Evolutionary conservation across 2,329 filamentous ascomycete species (phyloP).

Genomic region (Beauveria sp.): DNA sequence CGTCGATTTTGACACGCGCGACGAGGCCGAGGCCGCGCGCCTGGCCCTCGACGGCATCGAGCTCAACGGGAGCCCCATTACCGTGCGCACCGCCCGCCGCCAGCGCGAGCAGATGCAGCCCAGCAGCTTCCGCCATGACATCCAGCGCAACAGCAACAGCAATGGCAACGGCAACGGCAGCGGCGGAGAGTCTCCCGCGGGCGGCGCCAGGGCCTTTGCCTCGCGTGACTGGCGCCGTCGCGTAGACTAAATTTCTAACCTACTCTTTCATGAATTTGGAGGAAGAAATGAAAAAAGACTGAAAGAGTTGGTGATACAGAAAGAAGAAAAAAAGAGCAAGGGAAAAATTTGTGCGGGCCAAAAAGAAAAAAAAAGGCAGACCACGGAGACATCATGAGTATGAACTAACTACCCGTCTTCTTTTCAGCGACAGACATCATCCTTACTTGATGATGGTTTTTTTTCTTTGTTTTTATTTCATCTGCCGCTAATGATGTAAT

Average conservation of each 20-base stretch:
- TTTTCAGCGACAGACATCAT: constrained; percentile 2
- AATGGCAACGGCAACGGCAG: not conserved
- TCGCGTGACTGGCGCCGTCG: constrained; percentile 12
- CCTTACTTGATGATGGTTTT: not conserved
- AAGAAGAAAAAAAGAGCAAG: not conserved
- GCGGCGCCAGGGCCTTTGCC: constrained; percentile 3
- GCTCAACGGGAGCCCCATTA: constrained; percentile 17
- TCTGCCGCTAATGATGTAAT: constrained; percentile 5
- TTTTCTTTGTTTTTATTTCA: not conserved
- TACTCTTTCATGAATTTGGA: too few relatives aligned
- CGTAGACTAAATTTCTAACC: not conserved
- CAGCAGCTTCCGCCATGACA: constrained; percentile 3
- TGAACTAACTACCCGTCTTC: not conserved
- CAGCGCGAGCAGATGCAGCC: constrained; percentile 1
- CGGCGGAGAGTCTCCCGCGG: not conserved
- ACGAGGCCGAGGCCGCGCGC: constrained; percentile 47
- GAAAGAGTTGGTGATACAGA: too few relatives aligned
- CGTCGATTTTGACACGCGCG: constrained; percentile 50
- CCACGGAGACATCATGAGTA: not conserved
- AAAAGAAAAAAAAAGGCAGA: not conserved
- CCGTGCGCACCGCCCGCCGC: constrained; percentile 8
- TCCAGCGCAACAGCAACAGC: not conserved
- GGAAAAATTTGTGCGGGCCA: not conserved
- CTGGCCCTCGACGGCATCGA: constrained; percentile 30
- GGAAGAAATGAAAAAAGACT: not conserved